A percentile compares a stretch with the other conserved stretches of the same genome.
These are phyloP conservation scores for Schrenkiella parvula DNA, from an alignment of 345 rosid genomes.

Conservation along the genomic window DNA sequence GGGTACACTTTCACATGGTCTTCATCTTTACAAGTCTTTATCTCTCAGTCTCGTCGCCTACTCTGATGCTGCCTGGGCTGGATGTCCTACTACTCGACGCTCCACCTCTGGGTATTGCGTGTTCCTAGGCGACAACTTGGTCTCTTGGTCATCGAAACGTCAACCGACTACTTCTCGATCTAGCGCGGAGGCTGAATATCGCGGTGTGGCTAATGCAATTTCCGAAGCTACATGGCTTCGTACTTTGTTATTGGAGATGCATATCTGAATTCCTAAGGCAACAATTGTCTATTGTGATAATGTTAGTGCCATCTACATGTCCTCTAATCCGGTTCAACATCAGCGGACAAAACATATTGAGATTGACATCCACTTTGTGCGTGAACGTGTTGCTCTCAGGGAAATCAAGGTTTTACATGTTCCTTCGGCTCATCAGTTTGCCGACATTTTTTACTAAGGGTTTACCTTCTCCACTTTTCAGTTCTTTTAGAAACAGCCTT, in stretches of 20 bases:
- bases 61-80: not conserved
- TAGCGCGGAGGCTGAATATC: not conserved
- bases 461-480: too few species aligned
- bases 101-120: too few species aligned
- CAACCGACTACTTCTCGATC: not conserved
- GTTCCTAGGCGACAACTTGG: not conserved
- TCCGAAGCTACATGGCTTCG: too few species aligned
- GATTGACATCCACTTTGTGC: not conserved
- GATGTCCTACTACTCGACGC: too few species aligned
- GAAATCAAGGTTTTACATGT: not conserved
- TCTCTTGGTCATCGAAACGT: not conserved
- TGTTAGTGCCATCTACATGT: not conserved
- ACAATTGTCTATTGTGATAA: too few species aligned
- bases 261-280: too few species aligned
- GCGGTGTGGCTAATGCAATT: not conserved
- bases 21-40: too few species aligned
- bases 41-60: not conserved
- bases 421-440: not conserved
- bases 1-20: too few species aligned
- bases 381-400: not conserved
- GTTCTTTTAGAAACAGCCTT: too few species aligned
- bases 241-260: too few species aligned
- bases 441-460: not conserved
- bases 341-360: not conserved
- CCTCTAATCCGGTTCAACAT: not conserved